Conservation (phyloP, 78 protist species). For the Corallochytrium limacisporum region DNA sequence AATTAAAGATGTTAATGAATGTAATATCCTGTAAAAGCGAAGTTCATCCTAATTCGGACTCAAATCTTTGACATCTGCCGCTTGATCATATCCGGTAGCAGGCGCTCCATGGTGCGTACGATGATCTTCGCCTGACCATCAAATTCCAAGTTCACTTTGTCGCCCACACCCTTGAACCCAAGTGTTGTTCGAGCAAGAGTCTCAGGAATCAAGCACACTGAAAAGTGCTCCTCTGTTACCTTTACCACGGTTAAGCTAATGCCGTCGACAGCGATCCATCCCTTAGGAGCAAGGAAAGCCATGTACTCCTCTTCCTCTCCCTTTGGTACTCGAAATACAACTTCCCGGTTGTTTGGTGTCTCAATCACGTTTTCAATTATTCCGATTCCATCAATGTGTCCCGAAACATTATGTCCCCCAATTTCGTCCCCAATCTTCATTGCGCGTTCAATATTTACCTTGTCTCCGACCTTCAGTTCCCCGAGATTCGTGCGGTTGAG, state of each 20-base stretch:
- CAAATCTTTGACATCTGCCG: too few species aligned
- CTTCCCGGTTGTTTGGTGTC: background rate
- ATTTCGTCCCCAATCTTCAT: slow-evolving; percentile 27
- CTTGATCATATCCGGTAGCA: background rate
- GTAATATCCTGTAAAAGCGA: too few species aligned
- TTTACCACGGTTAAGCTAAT: slow-evolving; percentile 22
- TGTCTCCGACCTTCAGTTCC: background rate
- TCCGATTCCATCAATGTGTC: slow-evolving; percentile 11
- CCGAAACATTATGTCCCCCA: slow-evolving; percentile 29
- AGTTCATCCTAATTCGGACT: too few species aligned
- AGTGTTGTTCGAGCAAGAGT: slow-evolving; percentile 32
- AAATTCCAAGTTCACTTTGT: slow-evolving; percentile 13
- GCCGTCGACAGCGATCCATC: slow-evolving; percentile 38
- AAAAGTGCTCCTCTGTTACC: background rate
- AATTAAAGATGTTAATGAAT: too few species aligned
- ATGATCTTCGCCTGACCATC: background rate
- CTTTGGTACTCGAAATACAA: background rate
- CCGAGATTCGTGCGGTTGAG: slow-evolving; percentile 23
- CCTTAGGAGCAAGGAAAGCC: slow-evolving; percentile 16
- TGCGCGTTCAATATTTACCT: slow-evolving; percentile 20
- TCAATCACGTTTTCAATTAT: background rate
- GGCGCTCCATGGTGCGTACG: slow-evolving; percentile 22
- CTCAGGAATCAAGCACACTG: slow-evolving; percentile 30
- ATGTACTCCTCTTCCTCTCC: background rate
- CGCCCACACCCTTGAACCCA: slow-evolving; percentile 11